phyloP scores from a whole-genome alignment of 2,329 filamentous ascomycete species.

The Aspergillus novoparasiticus region DNA sequence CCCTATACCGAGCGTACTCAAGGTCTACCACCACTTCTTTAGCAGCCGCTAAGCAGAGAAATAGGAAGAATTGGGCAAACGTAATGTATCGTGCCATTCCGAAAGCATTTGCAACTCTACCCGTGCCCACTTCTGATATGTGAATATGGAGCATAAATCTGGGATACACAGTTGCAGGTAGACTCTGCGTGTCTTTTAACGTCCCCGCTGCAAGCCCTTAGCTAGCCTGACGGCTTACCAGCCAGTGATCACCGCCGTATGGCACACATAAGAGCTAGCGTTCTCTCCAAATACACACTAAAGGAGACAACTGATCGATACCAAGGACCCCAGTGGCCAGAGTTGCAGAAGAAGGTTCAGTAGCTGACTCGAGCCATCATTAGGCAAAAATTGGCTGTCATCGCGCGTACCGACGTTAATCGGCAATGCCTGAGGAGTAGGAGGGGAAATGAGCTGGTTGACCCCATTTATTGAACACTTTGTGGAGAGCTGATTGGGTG shows the following conservation, averaged over 20 bases:
- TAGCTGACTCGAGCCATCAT: background rate
- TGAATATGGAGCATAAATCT: background rate
- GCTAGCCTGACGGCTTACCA: too few species aligned
- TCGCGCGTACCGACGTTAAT: background rate
- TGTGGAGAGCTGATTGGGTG: background rate
- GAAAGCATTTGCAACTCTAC: background rate
- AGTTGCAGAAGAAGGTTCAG: background rate
- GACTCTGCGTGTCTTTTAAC: background rate
- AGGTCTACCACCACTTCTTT: slow-evolving; percentile 57
- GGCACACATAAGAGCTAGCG: background rate
- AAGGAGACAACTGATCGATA: background rate
- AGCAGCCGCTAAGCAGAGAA: slow-evolving; percentile 26
- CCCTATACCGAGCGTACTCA: slow-evolving; percentile 67
- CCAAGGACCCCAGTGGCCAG: background rate
- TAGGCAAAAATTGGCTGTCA: background rate
- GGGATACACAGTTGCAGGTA: background rate
- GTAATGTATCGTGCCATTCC: slow-evolving; percentile 8
- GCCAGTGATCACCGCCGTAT: background rate
- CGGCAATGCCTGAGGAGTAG: background rate
- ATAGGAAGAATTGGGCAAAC: slow-evolving; percentile 14
- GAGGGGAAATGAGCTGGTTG: background rate
- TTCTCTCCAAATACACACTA: background rate
- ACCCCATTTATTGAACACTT: too few species aligned
- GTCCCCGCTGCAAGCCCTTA: background rate
- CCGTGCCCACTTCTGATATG: background rate